Conservation (phyloP, 441 rosid genomes). For the Populus hybrid region DNA sequence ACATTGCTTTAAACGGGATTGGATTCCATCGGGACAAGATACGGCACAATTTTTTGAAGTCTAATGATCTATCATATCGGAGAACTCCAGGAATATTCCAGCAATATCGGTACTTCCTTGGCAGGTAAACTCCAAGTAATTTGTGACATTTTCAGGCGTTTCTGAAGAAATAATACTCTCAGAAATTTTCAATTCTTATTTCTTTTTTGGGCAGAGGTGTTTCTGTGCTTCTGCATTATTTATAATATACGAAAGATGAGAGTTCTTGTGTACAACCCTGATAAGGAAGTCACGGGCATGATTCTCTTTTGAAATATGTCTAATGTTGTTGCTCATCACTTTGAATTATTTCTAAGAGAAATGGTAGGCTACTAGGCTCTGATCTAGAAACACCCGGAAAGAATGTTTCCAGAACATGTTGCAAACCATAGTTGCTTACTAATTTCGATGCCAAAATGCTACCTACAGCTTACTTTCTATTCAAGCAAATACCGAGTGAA, state of each 20-base stretch:
- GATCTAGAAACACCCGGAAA: neutral
- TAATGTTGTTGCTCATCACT: neutral
- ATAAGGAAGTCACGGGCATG: neutral
- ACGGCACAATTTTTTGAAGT: slow-evolving; percentile 51
- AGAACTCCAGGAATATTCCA: slow-evolving; percentile 56
- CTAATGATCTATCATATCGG: slow-evolving; percentile 64
- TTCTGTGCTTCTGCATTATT: neutral
- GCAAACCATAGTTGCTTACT: neutral
- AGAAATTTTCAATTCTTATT: neutral
- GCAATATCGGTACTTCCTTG: slow-evolving; percentile 81
- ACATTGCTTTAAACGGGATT: no score
- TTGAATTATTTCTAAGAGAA: neutral
- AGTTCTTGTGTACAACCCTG: neutral
- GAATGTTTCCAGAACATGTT: neutral
- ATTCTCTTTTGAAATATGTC: neutral
- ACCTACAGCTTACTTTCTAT: neutral
- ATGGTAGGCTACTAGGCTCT: neutral
- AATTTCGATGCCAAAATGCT: neutral
- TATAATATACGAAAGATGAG: neutral
- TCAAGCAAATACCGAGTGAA: neutral
- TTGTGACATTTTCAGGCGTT: neutral
- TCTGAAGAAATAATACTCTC: neutral
- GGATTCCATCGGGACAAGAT: slow-evolving; percentile 50
- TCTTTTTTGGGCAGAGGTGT: neutral
- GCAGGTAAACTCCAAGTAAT: slow-evolving; percentile 46